Percentiles rank a stretch among this genome's conserved stretches.
These are phyloP conservation scores for Dorcoceras hygrometricum DNA, from an alignment of 257 asterid species.

Conservation along the genomic window DNA sequence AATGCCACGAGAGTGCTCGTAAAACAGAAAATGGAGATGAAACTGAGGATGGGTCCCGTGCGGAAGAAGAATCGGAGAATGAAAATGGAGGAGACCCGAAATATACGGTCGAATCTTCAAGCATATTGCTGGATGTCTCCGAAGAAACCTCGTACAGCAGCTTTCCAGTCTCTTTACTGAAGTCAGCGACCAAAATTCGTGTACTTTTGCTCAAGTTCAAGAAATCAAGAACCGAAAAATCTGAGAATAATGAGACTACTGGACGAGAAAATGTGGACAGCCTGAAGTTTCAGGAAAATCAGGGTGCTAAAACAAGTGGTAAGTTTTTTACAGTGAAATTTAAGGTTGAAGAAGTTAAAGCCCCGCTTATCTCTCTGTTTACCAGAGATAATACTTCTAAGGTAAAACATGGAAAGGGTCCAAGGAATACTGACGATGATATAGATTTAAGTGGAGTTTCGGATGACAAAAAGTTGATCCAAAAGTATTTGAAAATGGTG, in stretches of 20 bases:
- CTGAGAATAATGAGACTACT: slow-evolving; percentile 8
- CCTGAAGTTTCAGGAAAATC: slow-evolving; percentile 7
- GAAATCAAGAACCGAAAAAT: slow-evolving; percentile 31
- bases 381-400: slow-evolving; percentile 57
- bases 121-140: slow-evolving; percentile 25
- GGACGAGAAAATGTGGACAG: background rate
- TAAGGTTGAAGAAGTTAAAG: slow-evolving; percentile 48
- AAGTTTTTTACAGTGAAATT: slow-evolving; percentile 52
- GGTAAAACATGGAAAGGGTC: slow-evolving; percentile 22
- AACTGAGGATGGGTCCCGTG: slow-evolving; percentile 26
- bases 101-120: slow-evolving; percentile 29
- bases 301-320: slow-evolving; percentile 22
- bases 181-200: slow-evolving; percentile 46
- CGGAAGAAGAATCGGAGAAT: slow-evolving; percentile 24
- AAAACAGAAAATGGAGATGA: slow-evolving; percentile 23
- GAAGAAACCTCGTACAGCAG: slow-evolving; percentile 41
- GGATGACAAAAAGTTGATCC: slow-evolving; percentile 49
- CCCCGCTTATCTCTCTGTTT: slow-evolving; percentile 52
- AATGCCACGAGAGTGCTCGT: slow-evolving; percentile 11
- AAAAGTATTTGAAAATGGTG: slow-evolving; percentile 75
- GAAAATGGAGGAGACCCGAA: slow-evolving; percentile 33
- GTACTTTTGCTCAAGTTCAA: slow-evolving; percentile 47
- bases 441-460: slow-evolving; percentile 14
- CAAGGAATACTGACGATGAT: slow-evolving; percentile 23
- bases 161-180: slow-evolving; percentile 37